Base-by-base conservation (phyloP, 2,329 filamentous ascomycete genomes). In the Fusarium proliferatum region DNA sequence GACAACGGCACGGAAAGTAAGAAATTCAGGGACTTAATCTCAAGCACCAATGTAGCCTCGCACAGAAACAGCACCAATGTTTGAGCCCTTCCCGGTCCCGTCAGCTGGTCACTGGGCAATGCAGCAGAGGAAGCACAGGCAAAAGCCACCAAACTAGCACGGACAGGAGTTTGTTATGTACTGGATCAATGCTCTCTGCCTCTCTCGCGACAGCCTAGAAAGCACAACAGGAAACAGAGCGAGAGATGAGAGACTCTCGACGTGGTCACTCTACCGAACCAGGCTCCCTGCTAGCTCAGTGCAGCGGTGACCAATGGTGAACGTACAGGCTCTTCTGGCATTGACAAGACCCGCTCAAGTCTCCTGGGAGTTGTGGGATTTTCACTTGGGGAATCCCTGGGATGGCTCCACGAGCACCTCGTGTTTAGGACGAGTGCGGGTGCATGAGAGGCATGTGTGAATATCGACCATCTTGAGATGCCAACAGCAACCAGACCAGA, bases 231-330 rank as follows among this genome's bases (percentile, higher is more conserved):
- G 48, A 59, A 59, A 28, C 30, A 69, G 45, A 48, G 23, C 48
- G 51, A 72, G 51, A 64, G 48, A 62, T 49, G 52, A 74, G 56
- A 42, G 62, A 52, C 67, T 48, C 52, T 68, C 41, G 41, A 56
- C 57, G 43, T 60, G 63, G 72, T 75, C 75, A 68, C 56, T 75
- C 33, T 67, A 67, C 62, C 45, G 55, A 53, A 51, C 61, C 60
- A 61, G 64, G 68, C 38, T 68, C 79, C 79, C 71, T 75, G 76
- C 74, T 80, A 81, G 80, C 79, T 79, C 77, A 78, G 81, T 81
- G 77, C 77, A 55, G 55, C 59, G 63, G 62, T 41, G 71, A 61
- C 79, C 79, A 81, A 81, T 81, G 72, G 75, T 43, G 62, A 61
- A 49, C 57, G 67, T 55, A 59, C 36, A 55, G 49, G 36, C 65